These are phyloP conservation scores for Herpotrichia juniperi DNA, from an alignment of 2,329 filamentous ascomycete species.

Conservation along the genomic window DNA sequence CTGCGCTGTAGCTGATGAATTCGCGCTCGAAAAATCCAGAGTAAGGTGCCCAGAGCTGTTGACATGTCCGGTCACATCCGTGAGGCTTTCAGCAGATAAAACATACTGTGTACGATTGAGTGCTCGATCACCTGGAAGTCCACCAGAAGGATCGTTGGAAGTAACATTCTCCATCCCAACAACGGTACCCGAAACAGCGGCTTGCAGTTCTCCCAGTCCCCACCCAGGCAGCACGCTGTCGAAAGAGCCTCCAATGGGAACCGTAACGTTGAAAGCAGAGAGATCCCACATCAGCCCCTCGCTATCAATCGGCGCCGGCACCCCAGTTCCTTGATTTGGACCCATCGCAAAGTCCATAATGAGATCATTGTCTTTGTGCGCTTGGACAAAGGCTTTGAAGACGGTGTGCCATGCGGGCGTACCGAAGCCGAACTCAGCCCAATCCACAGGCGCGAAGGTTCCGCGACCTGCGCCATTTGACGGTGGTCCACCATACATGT, in stretches of 20 bases:
- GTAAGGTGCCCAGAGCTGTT: constrained; percentile 24
- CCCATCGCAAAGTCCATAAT: constrained; percentile 52
- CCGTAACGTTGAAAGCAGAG: constrained; percentile 28
- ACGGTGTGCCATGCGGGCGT: constrained; percentile 21
- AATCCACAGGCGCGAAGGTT: constrained; percentile 33
- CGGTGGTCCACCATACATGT: constrained; percentile 23
- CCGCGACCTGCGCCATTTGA: constrained; percentile 13
- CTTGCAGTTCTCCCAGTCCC: constrained; percentile 41
- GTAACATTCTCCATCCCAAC: constrained; percentile 7
- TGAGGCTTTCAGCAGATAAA: constrained; percentile 24
- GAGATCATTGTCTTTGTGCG: constrained; percentile 39
- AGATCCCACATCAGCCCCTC: constrained; percentile 43
- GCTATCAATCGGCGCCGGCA: constrained; percentile 39
- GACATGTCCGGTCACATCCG: constrained; percentile 34
- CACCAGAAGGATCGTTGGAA: constrained; percentile 16
- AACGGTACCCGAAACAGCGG: constrained; percentile 23
- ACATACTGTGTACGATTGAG: constrained; percentile 25
- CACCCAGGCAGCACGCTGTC: constrained; percentile 46
- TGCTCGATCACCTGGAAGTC: constrained; percentile 14
- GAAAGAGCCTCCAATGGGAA: constrained; percentile 36
- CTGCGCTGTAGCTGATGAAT: constrained; percentile 5
- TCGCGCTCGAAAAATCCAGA: constrained; percentile 19
- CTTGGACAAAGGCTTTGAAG: constrained; percentile 28
- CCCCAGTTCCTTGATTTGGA: constrained; percentile 51
- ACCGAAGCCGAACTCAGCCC: constrained; percentile 49